phyloP scores from a whole-genome alignment of 1,139 yeast genomes.

The Blastobotrys malaysiensis region DNA sequence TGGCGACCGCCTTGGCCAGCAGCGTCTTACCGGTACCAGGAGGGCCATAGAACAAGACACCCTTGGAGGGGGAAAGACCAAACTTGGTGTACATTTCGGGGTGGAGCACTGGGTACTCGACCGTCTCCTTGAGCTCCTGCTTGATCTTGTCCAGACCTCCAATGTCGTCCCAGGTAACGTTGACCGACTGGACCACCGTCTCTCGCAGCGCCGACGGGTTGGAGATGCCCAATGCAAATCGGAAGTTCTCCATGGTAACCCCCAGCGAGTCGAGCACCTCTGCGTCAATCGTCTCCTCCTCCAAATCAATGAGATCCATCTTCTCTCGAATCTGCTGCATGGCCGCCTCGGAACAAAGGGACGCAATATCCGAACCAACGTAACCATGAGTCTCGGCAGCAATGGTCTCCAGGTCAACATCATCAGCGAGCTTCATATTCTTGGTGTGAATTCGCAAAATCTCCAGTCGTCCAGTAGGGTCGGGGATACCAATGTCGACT shows the following conservation, averaged over 20 bases:
- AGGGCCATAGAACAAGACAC: slow-evolving; percentile 97
- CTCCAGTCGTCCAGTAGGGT: slow-evolving; percentile 97
- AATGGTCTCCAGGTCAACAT: slow-evolving; percentile 90
- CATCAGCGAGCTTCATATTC: slow-evolving; percentile 94
- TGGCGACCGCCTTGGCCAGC: slow-evolving; percentile 96
- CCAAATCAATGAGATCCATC: slow-evolving; percentile 96
- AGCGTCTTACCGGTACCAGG: slow-evolving; percentile 99
- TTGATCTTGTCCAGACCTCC: slow-evolving; percentile 96
- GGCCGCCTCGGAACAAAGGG: slow-evolving; percentile 98
- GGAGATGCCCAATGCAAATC: slow-evolving; percentile 95
- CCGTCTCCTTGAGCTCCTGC: slow-evolving; percentile 96
- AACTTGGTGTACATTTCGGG: slow-evolving; percentile 98
- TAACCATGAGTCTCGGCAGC: slow-evolving; percentile 94
- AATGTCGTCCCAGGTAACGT: slow-evolving; percentile 96
- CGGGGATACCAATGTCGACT: slow-evolving; percentile 98
- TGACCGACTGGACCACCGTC: slow-evolving; percentile 97
- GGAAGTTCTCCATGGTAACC: slow-evolving; percentile 97
- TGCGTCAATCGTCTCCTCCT: slow-evolving; percentile 96
- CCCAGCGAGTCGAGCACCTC: slow-evolving; percentile 95
- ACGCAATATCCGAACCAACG: slow-evolving; percentile 93
- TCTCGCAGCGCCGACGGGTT: slow-evolving; percentile 99
- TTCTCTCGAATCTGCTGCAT: slow-evolving; percentile 98
- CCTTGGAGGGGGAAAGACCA: slow-evolving; percentile 95
- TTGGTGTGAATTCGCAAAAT: slow-evolving; percentile 90
- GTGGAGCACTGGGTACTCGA: slow-evolving; percentile 96